A percentile compares a stretch with the other conserved stretches of the same genome.
Evolutionary conservation across 129 eudicot species (phyloP).

Genomic region (Flaveria brownii): DNA sequence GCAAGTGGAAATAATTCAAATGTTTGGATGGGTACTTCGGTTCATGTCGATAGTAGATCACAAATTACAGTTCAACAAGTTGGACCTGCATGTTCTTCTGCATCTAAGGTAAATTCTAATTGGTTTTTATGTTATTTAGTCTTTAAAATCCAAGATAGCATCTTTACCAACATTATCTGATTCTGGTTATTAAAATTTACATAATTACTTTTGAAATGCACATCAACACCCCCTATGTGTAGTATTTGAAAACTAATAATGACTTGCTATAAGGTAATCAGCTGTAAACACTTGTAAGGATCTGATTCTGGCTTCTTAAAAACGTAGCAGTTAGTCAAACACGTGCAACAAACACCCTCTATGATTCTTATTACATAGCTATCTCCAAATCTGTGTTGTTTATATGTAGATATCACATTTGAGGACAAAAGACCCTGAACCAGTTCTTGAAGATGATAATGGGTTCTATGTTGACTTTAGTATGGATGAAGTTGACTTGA

Average conservation of each 20-base stretch:
- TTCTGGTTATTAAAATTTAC: neutral
- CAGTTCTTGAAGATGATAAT: slow-evolving; percentile 37
- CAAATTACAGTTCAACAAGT: slow-evolving; percentile 23
- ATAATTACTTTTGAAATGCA: neutral
- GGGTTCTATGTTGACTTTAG: slow-evolving; percentile 42
- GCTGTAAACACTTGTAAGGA: no score
- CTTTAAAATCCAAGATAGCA: neutral
- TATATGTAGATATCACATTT: slow-evolving; percentile 39
- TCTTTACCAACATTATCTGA: neutral
- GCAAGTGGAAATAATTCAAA: slow-evolving; percentile 30
- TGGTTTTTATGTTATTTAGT: slow-evolving; percentile 4
- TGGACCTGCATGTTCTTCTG: slow-evolving; percentile 32
- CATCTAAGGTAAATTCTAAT: slow-evolving; percentile 34
- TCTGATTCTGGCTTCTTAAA: no score
- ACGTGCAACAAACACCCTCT: neutral
- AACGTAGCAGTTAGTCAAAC: no score
- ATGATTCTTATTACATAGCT: neutral
- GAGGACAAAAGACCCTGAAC: slow-evolving; percentile 37
- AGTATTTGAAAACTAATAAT: no score
- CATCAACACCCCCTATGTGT: no score
- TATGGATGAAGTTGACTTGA: slow-evolving; percentile 51
- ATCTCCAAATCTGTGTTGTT: slow-evolving; percentile 11
- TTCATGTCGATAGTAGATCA: slow-evolving; percentile 10
- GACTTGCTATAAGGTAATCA: no score
- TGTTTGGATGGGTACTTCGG: slow-evolving; percentile 20